Evolutionary conservation across 495 filamentous ascomycete species (phyloP), one percentile per base, ranked within the genome.

Genomic region (Pseudotulostoma volvatum): DNA sequence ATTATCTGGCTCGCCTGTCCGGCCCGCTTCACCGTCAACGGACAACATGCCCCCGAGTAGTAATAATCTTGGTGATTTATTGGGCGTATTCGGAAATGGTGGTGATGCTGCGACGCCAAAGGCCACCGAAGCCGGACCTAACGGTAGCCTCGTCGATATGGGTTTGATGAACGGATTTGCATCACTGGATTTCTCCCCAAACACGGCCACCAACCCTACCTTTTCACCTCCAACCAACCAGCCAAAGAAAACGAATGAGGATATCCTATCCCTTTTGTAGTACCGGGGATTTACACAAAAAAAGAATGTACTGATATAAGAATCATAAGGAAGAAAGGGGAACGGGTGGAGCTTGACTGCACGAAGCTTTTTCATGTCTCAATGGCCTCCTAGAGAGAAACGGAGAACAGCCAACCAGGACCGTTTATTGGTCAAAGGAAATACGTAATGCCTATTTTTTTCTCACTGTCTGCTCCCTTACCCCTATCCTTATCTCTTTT

Each of bases 221-320:
- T 34, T n/a, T 7, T 48, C 55, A 13, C 38, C 46, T 7, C 32
- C 45, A 11, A 49, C 48, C 36, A 49, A 45, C 15, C 53, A 57
- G 36, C 23, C 33, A 15, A 77, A 77, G 55, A 79, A 78, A 51
- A 75, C 75, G 31, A 90, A 79, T 52, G 84, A 95, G 46, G 90
- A 97, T 60, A 70, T 97, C 39, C 55, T 97, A 57, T 84, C 82
- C 15, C 63, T 97, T 54, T 93, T 94, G 58, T 95, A 74, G 48
- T n/a, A n/a, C n/a, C n/a, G n/a, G n/a, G n/a, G n/a, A n/a, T n/a
- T n/a, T n/a, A n/a, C n/a, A n/a, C n/a, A n/a, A n/a, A n/a, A n/a
- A n/a, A n/a, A n/a, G n/a, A n/a, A n/a, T n/a, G n/a, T n/a, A n/a
- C n/a, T n/a, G n/a, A n/a, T n/a, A n/a, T n/a, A n/a, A n/a, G n/a